These are phyloP conservation scores for Sophora flavescens DNA, from an alignment of 306 rosid genomes.

Conservation along the genomic window DNA sequence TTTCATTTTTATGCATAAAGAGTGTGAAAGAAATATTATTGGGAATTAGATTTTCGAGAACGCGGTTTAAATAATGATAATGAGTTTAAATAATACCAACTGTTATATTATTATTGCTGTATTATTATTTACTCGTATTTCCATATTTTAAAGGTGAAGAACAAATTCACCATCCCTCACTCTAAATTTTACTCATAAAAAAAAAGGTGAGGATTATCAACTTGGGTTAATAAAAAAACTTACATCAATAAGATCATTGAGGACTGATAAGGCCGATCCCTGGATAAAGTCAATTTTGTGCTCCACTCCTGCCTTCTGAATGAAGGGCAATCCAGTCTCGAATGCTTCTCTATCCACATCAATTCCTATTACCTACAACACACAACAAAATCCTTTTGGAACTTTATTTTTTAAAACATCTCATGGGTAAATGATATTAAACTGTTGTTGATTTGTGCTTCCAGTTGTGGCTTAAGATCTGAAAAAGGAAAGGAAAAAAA, in stretches of 20 bases:
- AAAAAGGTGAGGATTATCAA: too few relatives aligned
- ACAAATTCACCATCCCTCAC: too few relatives aligned
- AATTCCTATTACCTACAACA: constrained; percentile 51
- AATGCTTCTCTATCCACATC: constrained; percentile 55
- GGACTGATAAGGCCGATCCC: constrained; percentile 39
- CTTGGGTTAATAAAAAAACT: not conserved
- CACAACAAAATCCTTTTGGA: not conserved
- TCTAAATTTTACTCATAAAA: too few relatives aligned
- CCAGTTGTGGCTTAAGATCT: not conserved
- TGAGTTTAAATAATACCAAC: too few relatives aligned
- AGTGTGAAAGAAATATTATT: too few relatives aligned
- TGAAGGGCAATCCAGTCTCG: constrained; percentile 57
- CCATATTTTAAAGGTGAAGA: not conserved
- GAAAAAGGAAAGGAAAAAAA: not conserved
- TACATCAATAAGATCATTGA: constrained; percentile 49
- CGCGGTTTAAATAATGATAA: too few relatives aligned
- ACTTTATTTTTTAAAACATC: not conserved
- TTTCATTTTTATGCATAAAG: too few relatives aligned
- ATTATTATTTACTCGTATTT: not conserved
- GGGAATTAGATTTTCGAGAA: too few relatives aligned
- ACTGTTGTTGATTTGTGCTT: not conserved
- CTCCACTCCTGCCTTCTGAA: constrained; percentile 59
- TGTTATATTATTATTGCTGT: too few relatives aligned
- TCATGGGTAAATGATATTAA: not conserved
- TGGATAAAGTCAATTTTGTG: constrained; percentile 57